These are phyloP conservation scores for Heterobasidion occidentale DNA, from an alignment of 1,284 basidiomycete genomes.

Conservation along the genomic window DNA sequence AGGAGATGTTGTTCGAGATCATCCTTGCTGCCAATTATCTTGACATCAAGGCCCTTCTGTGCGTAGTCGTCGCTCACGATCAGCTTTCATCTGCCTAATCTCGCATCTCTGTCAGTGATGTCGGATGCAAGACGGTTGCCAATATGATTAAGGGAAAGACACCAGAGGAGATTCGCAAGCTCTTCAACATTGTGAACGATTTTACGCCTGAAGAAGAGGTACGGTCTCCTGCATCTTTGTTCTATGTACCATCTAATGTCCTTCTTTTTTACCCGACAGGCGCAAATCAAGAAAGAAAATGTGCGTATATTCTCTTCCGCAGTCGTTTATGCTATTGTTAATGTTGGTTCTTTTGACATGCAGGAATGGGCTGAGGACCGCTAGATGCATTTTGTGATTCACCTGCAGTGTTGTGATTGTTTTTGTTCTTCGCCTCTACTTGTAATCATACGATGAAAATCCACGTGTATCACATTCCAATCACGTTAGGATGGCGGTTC, in stretches of 20 bases:
- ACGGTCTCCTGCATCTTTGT: slow-evolving; percentile 3
- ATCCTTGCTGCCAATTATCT: slow-evolving; percentile 99
- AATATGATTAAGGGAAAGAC: slow-evolving; percentile 99
- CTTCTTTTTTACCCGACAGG: slow-evolving; percentile 33
- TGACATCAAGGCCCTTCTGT: slow-evolving; percentile 99
- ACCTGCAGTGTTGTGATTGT: no score
- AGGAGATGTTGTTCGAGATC: slow-evolving; percentile 98
- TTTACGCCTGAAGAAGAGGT: slow-evolving; percentile 99
- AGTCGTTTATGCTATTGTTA: slow-evolving; percentile 2
- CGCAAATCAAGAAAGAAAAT: slow-evolving; percentile 99
- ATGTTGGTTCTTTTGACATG: slow-evolving; percentile 5
- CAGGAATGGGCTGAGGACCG: slow-evolving; percentile 89
- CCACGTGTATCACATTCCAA: background rate
- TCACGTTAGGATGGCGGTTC: background rate
- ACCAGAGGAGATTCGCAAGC: slow-evolving; percentile 91
- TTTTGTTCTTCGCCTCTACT: background rate
- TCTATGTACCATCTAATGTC: slow-evolving; percentile 7
- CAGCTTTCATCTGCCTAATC: slow-evolving; percentile 1
- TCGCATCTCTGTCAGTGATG: slow-evolving; percentile 55
- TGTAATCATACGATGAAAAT: background rate
- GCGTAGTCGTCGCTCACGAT: slow-evolving; percentile 22
- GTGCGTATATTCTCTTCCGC: slow-evolving; percentile 36
- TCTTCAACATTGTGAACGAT: slow-evolving; percentile 98
- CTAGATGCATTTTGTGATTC: slow-evolving; percentile 20
- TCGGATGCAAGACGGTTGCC: slow-evolving; percentile 99